Evolutionary conservation across 768 basidiomycete genomes (phyloP).

Genomic region (Suillus brevipes): DNA sequence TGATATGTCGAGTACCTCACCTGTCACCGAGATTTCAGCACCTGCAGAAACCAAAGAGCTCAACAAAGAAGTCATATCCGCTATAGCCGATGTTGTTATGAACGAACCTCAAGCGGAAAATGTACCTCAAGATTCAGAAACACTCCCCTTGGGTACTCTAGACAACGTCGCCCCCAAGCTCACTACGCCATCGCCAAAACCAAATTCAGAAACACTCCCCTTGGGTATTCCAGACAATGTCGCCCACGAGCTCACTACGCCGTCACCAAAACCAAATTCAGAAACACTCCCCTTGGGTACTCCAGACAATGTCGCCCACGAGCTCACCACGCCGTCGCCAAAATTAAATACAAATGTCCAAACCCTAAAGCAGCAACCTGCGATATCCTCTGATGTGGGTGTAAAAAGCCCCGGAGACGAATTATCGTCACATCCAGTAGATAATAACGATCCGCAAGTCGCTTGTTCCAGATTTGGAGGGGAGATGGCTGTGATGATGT

Average conservation of each 20-base stretch:
- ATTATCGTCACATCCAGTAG: neutral
- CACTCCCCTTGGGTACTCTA: neutral
- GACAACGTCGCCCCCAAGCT: neutral
- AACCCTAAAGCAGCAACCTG: neutral
- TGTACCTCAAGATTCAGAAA: neutral
- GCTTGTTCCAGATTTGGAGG: constrained; percentile 14
- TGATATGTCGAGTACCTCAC: neutral
- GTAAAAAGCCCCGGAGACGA: neutral
- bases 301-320: neutral
- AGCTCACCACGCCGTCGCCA: neutral
- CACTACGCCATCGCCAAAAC: neutral
- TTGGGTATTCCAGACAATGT: neutral
- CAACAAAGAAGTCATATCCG: neutral
- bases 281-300: neutral
- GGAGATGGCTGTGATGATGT: constrained; percentile 22
- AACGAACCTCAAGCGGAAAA: neutral
- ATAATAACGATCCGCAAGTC: neutral
- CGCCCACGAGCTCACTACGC: neutral
- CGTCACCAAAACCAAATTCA: neutral
- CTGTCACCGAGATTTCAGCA: neutral
- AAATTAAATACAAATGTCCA: neutral
- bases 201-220: neutral
- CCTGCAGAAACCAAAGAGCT: neutral
- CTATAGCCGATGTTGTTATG: neutral
- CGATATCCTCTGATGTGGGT: neutral